phyloP scores from a whole-genome alignment of 495 filamentous ascomycete species.

The Annulohypoxylon moriforme region DNA sequence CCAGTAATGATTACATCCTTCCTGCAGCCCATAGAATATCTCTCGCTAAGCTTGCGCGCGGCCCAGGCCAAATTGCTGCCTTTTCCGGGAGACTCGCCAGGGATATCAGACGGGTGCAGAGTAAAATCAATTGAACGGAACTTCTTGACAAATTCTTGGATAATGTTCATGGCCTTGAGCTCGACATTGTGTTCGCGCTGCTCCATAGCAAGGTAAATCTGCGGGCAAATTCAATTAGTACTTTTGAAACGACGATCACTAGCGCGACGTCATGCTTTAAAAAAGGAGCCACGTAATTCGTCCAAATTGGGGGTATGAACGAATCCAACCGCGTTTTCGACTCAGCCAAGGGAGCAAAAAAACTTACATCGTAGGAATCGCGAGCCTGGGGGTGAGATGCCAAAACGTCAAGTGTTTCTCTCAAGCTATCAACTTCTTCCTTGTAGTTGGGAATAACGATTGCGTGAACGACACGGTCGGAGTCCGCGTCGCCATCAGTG shows the following conservation, averaged over 20 bases:
- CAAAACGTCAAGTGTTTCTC: slow-evolving; percentile 72
- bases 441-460: slow-evolving; percentile 78
- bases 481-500: slow-evolving; percentile 46
- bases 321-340: neutral
- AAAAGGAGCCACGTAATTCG: slow-evolving; percentile 12
- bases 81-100: slow-evolving; percentile 72
- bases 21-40: slow-evolving; percentile 60
- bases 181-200: slow-evolving; percentile 65
- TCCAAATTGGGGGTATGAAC: neutral
- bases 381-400: slow-evolving; percentile 72
- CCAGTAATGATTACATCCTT: slow-evolving; percentile 74
- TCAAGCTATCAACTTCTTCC: slow-evolving; percentile 71
- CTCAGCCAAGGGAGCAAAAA: neutral
- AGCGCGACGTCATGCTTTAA: neutral
- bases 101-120: slow-evolving; percentile 69
- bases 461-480: slow-evolving; percentile 65
- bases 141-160: slow-evolving; percentile 65
- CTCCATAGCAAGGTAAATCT: slow-evolving; percentile 81
- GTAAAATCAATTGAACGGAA: slow-evolving; percentile 71
- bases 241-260: slow-evolving; percentile 17
- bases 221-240: slow-evolving; percentile 13
- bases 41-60: slow-evolving; percentile 68
- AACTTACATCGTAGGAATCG: slow-evolving; percentile 73
- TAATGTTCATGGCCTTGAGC: slow-evolving; percentile 65
- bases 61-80: slow-evolving; percentile 77